These are phyloP conservation scores for Sisymbrium altissimum DNA, from an alignment of 345 rosid species.

Conservation along the genomic window DNA sequence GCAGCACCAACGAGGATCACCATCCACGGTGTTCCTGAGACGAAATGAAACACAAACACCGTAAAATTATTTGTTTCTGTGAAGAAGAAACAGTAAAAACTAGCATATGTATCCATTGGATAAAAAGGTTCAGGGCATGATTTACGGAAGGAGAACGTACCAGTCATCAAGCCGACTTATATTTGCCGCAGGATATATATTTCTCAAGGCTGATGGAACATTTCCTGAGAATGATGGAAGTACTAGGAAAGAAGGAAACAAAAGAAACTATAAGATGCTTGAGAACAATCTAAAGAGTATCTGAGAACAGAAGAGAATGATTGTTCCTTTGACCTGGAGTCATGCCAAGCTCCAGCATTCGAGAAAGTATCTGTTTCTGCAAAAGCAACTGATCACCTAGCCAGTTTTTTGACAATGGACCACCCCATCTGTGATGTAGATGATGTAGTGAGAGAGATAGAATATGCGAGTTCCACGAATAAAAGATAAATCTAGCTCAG, in stretches of 20 bases:
- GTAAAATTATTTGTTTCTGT: not conserved
- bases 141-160: slow-evolving; percentile 37
- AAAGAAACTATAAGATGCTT: not conserved
- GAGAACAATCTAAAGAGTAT: slow-evolving; percentile 2
- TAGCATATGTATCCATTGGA: not conserved
- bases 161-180: slow-evolving; percentile 88
- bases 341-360: slow-evolving; percentile 93
- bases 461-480: slow-evolving; percentile 4
- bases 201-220: slow-evolving; percentile 85
- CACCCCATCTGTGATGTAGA: slow-evolving; percentile 79
- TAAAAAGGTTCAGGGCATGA: not conserved
- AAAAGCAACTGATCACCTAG: slow-evolving; percentile 65
- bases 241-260: slow-evolving; percentile 44
- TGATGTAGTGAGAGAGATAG: not conserved
- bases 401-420: slow-evolving; percentile 84
- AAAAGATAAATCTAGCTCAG: slow-evolving; percentile 3
- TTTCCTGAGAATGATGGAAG: slow-evolving; percentile 97
- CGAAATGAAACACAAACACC: slow-evolving; percentile 6
- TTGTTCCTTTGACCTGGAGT: slow-evolving; percentile 62
- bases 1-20: slow-evolving; percentile 88
- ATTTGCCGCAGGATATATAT: slow-evolving; percentile 71
- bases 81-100: not conserved
- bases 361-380: slow-evolving; percentile 78
- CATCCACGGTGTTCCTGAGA: slow-evolving; percentile 88
- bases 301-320: not conserved